These are phyloP conservation scores for Camellia oleifera DNA, from an alignment of 179 eudicot genomes.

Conservation along the genomic window DNA sequence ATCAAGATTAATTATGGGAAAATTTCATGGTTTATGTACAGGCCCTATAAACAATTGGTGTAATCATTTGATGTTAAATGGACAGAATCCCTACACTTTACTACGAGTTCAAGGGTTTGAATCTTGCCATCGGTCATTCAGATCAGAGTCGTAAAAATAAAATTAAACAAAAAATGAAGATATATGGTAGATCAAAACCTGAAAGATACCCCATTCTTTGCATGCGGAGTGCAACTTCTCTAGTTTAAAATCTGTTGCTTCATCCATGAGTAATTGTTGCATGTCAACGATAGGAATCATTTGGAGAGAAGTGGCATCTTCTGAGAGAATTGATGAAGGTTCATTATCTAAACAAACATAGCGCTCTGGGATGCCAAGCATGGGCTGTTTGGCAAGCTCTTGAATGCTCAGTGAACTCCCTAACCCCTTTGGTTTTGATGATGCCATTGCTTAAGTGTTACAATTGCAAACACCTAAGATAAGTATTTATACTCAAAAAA, in stretches of 20 bases:
- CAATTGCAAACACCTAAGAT: neutral
- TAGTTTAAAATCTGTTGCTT: neutral
- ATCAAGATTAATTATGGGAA: no score
- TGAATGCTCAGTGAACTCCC: neutral
- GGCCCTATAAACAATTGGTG: neutral
- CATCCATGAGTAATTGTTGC: neutral
- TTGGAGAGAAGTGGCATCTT: neutral
- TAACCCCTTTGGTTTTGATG: neutral
- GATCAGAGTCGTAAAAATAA: no score
- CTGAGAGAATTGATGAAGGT: constrained; percentile 5
- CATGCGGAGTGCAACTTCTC: constrained; percentile 13
- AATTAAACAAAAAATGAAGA: neutral
- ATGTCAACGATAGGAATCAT: constrained; percentile 18
- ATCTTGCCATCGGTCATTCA: no score
- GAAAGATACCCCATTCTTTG: constrained; percentile 34
- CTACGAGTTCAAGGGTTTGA: no score
- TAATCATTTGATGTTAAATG: neutral
- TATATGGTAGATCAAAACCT: constrained; percentile 10
- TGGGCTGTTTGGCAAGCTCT: constrained; percentile 19
- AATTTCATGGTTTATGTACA: neutral
- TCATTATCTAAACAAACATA: constrained; percentile 16
- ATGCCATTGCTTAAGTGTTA: neutral
- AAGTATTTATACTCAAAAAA: neutral
- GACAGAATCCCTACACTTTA: no score
- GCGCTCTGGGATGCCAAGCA: constrained; percentile 8